Conservation (phyloP, 306 rosid genomes). For the Cucurbita moschata region DNA sequence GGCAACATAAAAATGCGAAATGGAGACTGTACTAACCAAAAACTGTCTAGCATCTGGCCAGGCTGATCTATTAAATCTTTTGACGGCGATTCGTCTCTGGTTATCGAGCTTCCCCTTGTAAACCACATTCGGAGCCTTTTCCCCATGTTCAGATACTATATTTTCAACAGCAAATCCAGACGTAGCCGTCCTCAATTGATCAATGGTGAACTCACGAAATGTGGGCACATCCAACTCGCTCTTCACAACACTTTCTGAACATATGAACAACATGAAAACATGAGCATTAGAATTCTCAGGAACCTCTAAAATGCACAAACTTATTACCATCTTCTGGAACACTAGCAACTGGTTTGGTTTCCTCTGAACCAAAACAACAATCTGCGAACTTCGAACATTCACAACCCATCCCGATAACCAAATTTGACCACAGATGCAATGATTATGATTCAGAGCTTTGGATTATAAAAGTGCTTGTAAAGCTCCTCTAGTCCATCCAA, state of each 20-base stretch:
- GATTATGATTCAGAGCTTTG: background rate
- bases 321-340: slow-evolving; percentile 33
- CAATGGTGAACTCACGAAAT: slow-evolving; percentile 60
- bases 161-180: slow-evolving; percentile 82
- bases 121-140: slow-evolving; percentile 94
- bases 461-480: background rate
- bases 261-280: slow-evolving; percentile 6
- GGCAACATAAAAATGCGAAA: background rate
- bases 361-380: slow-evolving; percentile 4
- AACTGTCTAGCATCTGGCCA: slow-evolving; percentile 94
- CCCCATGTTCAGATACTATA: slow-evolving; percentile 97
- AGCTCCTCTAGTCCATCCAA: slow-evolving; percentile 8
- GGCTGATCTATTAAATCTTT: slow-evolving; percentile 87
- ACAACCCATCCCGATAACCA: background rate
- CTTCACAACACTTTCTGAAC: slow-evolving; percentile 50
- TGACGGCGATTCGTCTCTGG: slow-evolving; percentile 73
- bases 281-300: slow-evolving; percentile 10
- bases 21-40: slow-evolving; percentile 34
- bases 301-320: slow-evolving; percentile 4
- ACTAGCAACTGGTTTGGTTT: slow-evolving; percentile 1
- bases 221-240: slow-evolving; percentile 45
- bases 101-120: slow-evolving; percentile 81
- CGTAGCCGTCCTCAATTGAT: slow-evolving; percentile 71
- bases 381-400: slow-evolving; percentile 1
- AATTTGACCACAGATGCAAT: background rate